Evolutionary conservation across 2,329 filamentous ascomycete species (phyloP).

Genomic region (Aureobasidium sp.): DNA sequence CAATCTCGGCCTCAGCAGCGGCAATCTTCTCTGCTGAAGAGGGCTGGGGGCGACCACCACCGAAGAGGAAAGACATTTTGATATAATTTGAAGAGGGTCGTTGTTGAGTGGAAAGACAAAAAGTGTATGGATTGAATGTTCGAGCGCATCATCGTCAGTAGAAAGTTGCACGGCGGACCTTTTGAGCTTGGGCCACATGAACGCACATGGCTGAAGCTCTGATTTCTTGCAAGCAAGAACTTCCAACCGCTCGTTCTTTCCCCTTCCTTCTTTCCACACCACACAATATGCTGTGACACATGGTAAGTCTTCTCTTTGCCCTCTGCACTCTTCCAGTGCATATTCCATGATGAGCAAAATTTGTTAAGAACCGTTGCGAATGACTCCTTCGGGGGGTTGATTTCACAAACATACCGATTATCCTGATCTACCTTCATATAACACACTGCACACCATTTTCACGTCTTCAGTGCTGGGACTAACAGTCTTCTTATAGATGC

Average conservation of each 20-base stretch:
- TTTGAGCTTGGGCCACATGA: constrained; percentile 18
- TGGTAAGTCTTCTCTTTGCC: neutral
- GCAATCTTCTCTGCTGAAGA: constrained; percentile 96
- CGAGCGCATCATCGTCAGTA: constrained; percentile 10
- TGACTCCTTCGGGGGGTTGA: constrained; percentile 51
- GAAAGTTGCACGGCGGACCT: constrained; percentile 10
- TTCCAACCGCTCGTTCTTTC: neutral
- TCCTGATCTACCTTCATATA: constrained; percentile 25
- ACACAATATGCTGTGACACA: constrained; percentile 11
- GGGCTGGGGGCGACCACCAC: constrained; percentile 67
- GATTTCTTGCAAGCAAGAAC: constrained; percentile 11
- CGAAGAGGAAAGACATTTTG: constrained; percentile 65
- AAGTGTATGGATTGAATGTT: neutral
- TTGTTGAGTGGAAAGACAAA: neutral
- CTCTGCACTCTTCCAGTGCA: neutral
- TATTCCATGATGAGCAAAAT: constrained; percentile 20
- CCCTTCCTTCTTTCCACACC: neutral
- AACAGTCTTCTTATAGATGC: constrained; percentile 23
- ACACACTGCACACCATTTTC: constrained; percentile 27
- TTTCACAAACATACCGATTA: constrained; percentile 34
- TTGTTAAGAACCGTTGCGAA: constrained; percentile 60
- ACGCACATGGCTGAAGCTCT: constrained; percentile 1
- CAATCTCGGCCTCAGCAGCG: constrained; percentile 92
- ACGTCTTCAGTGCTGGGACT: constrained; percentile 29
- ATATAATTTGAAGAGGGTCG: constrained; percentile 1